Evolutionary conservation across 768 basidiomycete genomes (phyloP), one percentile per base, ranked within the genome.

Genomic region (Hygrophoropsis aurantiaca): DNA sequence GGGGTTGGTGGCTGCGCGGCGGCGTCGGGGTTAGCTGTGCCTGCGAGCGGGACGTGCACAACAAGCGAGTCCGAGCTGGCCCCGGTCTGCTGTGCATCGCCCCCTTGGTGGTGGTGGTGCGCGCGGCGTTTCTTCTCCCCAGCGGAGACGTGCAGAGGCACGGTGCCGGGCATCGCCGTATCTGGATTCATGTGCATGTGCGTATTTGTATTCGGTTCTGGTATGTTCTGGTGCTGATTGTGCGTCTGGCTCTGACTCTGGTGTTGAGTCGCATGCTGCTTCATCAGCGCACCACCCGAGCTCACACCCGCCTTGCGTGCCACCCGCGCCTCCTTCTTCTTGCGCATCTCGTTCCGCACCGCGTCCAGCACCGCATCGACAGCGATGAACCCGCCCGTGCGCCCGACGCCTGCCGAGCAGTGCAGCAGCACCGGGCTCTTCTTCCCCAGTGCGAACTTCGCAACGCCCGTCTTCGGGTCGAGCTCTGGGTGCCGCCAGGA

Each of bases 331-430:
- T 69, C 71, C 40, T 58, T 56, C 9, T 58, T 59, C 50, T 62
- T 72, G 20, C 59, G 63, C 58, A 85, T 56, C 66, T 92, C 87
- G 42, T 75, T 63, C 57, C 79, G 70, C 3, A 93, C 69, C 4
- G 80, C 85, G 59, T 91, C 88, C 44, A 94, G 70, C n/a, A 91
- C 74, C 7, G 90, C 85, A 61, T 93, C 90, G 1, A 95, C 81
- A 7, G 90, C 83, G 59, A 97, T 93, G 64, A 91, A 97, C 20
- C 88, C 90, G 18, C 95, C 95, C 0, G 95, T 97, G 34, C 95
- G 79, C 0, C 95, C 95, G 5, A 97, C 93, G 16, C 95, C 95
- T 0, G 95, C 95, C 24, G 91, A 94, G 61, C 94, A 94, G 62
- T 94, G 92, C 53, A 94, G 65, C 39, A 94, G 61, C 23, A 93